Evolutionary conservation across 768 basidiomycete genomes (phyloP).

Genomic region (Chalciporus pseudorubinellus): DNA sequence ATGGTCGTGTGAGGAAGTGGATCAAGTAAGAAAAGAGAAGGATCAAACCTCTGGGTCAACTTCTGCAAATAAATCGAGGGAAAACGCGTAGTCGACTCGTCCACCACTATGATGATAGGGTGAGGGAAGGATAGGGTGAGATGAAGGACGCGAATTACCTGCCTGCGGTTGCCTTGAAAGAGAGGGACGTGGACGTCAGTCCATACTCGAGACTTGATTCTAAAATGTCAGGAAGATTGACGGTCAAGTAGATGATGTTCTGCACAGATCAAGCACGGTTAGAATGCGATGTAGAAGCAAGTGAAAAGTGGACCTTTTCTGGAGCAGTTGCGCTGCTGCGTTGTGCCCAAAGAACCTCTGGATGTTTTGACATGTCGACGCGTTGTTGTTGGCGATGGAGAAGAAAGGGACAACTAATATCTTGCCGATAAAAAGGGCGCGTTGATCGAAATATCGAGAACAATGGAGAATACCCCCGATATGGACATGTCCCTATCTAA

Average conservation of each 20-base stretch:
- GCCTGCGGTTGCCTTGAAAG: constrained; percentile 65
- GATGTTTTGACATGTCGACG: constrained; percentile 52
- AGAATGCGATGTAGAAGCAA: neutral
- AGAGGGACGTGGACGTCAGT: constrained; percentile 54
- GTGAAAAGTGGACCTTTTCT: constrained; percentile 56
- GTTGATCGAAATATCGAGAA: constrained; percentile 31
- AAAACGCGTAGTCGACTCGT: constrained; percentile 70
- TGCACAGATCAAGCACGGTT: constrained; percentile 28
- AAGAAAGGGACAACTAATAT: neutral
- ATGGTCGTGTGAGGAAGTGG: constrained; percentile 1
- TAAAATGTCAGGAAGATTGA: constrained; percentile 77
- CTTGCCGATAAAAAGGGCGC: constrained; percentile 5
- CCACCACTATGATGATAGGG: constrained; percentile 30
- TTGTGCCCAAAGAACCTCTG: constrained; percentile 95
- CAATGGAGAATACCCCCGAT: constrained; percentile 29
- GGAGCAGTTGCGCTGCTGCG: constrained; percentile 66
- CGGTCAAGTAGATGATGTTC: constrained; percentile 85
- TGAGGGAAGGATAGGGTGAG: constrained; percentile 2
- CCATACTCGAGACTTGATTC: constrained; percentile 55
- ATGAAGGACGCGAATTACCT: constrained; percentile 42
- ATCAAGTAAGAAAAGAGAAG: constrained; percentile 1
- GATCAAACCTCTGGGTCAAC: constrained; percentile 66
- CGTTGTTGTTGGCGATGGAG: constrained; percentile 7
- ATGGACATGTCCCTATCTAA: constrained; percentile 2
- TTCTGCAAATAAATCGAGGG: constrained; percentile 72